Base-by-base conservation (phyloP, 129 eudicot genomes). In the Apium graveolens region DNA sequence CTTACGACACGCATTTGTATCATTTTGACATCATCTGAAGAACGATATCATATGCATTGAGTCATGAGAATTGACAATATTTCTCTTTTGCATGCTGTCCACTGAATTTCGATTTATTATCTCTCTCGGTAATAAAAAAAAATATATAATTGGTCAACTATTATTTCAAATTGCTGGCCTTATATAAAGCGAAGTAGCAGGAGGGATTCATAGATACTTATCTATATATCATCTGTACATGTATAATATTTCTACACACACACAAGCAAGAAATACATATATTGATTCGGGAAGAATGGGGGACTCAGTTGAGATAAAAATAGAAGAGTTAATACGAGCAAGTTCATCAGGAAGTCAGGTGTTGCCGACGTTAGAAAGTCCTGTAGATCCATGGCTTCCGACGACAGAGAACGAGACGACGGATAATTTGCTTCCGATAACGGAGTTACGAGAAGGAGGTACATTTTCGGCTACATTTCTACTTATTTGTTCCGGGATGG, bases 401-500 rank as follows among this genome's bases (percentile, higher is more conserved):
- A 66, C 39, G 11, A 31, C 72, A 24, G 72, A 66, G 7, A 66
- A 17, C 10, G 72, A 31, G 20, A 32, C 24, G 0, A 66, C 46
- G 16, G 76, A 42, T 42, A 18, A 73, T 9, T 90, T 90, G 90
- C 89, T 90, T 26, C 96, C 92, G 4, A 82, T 90, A 11, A 90
- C 96, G 0, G 85, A 84, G 73, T 88, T 90, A 8, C 75, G 91
- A 65, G 80, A 82, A 2, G 96, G 96, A 31, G 83, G 69, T 78
- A 27, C 86, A 5, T 75, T 70, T 57, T 75, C 85, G 4, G 78
- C 87, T 0, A 51, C 90, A 41, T 82, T 81, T 43, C 90, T 86
- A 57, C 76, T 86, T 68, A 65, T 90, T 29, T 84, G 76, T 26
- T 90, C 96, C 1, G 96, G 92, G 29, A 81, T 90, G 38, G 96